These are phyloP conservation scores for Lodderomyces margitis DNA, from an alignment of 1,139 yeast species.

Conservation along the genomic window DNA sequence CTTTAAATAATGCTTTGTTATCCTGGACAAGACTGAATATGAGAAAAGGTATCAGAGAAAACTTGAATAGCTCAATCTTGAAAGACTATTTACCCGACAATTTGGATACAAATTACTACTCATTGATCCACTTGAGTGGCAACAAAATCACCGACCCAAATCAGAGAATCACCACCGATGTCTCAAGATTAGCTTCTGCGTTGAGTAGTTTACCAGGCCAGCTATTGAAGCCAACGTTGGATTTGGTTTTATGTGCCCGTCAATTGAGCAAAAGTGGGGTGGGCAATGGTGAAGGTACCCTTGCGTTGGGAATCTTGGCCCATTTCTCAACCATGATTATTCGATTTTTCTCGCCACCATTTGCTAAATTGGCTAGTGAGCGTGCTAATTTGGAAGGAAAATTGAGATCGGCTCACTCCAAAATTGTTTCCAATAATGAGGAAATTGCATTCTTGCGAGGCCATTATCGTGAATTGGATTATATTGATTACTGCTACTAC, in stretches of 20 bases:
- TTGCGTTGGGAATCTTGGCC: slow-evolving; percentile 76
- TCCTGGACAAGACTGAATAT: slow-evolving; percentile 69
- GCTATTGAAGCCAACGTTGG: slow-evolving; percentile 79
- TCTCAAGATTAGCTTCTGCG: slow-evolving; percentile 70
- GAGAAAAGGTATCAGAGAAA: slow-evolving; percentile 62
- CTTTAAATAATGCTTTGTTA: slow-evolving; percentile 72
- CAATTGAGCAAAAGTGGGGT: slow-evolving; percentile 76
- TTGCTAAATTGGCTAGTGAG: slow-evolving; percentile 76
- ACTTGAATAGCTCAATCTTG: slow-evolving; percentile 63
- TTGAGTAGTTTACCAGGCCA: slow-evolving; percentile 83
- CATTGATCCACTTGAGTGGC: slow-evolving; percentile 54
- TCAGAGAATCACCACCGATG: slow-evolving; percentile 78
- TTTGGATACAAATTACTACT: slow-evolving; percentile 47
- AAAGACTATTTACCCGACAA: slow-evolving; percentile 67
- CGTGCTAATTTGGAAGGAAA: slow-evolving; percentile 84
- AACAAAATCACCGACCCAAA: slow-evolving; percentile 69
- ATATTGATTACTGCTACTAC: slow-evolving; percentile 77
- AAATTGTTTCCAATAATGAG: slow-evolving; percentile 75
- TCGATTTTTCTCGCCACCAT: slow-evolving; percentile 82
- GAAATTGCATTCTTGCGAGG: slow-evolving; percentile 88
- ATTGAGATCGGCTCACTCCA: slow-evolving; percentile 78
- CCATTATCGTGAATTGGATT: slow-evolving; percentile 73
- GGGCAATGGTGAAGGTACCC: slow-evolving; percentile 80
- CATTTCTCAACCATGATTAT: slow-evolving; percentile 76
- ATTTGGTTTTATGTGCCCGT: slow-evolving; percentile 77